A percentile compares a stretch with the other conserved stretches of the same genome.
These are phyloP conservation scores for Penicillium sp. DNA, from an alignment of 2,329 filamentous ascomycete species.

Conservation along the genomic window DNA sequence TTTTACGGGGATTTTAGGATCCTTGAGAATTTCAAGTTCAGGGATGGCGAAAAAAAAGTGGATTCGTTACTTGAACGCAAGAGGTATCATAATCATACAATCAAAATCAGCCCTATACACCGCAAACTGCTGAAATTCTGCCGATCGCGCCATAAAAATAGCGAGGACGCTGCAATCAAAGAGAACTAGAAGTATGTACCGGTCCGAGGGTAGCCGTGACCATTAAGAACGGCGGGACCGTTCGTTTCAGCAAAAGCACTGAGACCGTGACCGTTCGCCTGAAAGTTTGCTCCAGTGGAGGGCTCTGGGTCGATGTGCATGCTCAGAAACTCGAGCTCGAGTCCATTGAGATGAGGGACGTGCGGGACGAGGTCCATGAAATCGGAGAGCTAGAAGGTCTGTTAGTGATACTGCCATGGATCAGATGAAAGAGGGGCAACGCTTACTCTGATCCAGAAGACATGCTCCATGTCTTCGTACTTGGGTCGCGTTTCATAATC, in stretches of 20 bases:
- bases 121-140: conserved; percentile 19
- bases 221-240: conserved; percentile 30
- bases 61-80: conserved; percentile 31
- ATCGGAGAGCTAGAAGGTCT: conserved; percentile 43
- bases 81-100: conserved; percentile 47
- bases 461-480: conserved; percentile 50
- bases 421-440: background rate
- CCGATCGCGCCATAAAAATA: conserved; percentile 16
- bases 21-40: background rate
- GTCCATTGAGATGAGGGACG: conserved; percentile 46
- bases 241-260: conserved; percentile 27
- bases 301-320: conserved; percentile 45
- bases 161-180: conserved; percentile 23
- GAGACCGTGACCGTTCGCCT: conserved; percentile 33
- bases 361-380: conserved; percentile 51
- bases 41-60: conserved; percentile 14
- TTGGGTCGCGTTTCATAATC: conserved; percentile 47
- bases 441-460: conserved; percentile 52
- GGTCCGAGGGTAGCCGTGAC: conserved; percentile 35
- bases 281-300: conserved; percentile 16
- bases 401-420: conserved; percentile 8
- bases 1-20: background rate
- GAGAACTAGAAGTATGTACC: conserved; percentile 43
- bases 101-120: conserved; percentile 35
- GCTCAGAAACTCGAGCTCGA: conserved; percentile 38